Conservation (phyloP, 2,329 filamentous ascomycete genomes). For the Trichoderma koningii region DNA sequence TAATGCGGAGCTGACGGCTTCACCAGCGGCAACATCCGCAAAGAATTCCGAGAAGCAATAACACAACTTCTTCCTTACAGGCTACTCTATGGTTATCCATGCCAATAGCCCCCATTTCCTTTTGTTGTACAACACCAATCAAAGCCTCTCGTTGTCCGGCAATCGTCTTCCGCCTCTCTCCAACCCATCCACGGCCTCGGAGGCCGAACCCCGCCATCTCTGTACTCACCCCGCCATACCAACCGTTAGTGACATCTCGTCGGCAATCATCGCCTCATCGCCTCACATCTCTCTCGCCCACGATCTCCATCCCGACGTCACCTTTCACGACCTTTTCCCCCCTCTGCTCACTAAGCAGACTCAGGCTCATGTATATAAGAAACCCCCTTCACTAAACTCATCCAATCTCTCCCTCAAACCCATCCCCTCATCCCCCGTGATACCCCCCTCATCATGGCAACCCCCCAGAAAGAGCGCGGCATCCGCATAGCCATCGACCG, state of each 20-base stretch:
- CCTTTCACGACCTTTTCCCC: background rate
- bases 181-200: slow-evolving; percentile 12
- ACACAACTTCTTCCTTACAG: too few relatives aligned
- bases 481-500: slow-evolving; percentile 77
- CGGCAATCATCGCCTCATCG: slow-evolving; percentile 19
- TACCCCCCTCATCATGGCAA: slow-evolving; percentile 38
- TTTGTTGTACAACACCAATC: background rate
- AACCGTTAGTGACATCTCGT: background rate
- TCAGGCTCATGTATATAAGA: background rate
- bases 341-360: slow-evolving; percentile 17
- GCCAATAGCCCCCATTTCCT: too few relatives aligned
- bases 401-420: too few relatives aligned
- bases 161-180: too few relatives aligned
- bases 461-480: slow-evolving; percentile 50
- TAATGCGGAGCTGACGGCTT: too few relatives aligned
- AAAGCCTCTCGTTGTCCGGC: background rate
- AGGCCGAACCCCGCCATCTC: slow-evolving; percentile 31
- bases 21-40: too few relatives aligned
- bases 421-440: too few relatives aligned
- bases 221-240: slow-evolving; percentile 21
- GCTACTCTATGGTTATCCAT: too few relatives aligned
- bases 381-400: background rate
- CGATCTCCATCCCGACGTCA: background rate
- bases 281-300: background rate
- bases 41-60: too few relatives aligned